These are phyloP conservation scores for Gymnopus androsaceus DNA, from an alignment of 1,284 basidiomycete genomes.

Conservation along the genomic window DNA sequence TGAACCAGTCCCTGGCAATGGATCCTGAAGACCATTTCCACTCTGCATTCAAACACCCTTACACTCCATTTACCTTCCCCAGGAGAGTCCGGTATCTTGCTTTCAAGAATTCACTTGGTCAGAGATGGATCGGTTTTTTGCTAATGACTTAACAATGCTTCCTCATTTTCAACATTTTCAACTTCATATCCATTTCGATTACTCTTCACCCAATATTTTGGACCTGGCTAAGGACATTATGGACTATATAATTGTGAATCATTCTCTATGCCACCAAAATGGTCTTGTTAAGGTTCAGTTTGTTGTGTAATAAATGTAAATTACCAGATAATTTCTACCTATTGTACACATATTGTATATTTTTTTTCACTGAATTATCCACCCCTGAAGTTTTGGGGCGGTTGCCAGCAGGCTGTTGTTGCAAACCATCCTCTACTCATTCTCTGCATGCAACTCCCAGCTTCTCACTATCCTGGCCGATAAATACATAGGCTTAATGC, in stretches of 20 bases:
- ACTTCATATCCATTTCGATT: background rate
- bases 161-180: background rate
- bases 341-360: too few relatives aligned
- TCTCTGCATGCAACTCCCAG: background rate
- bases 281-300: background rate
- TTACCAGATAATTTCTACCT: too few relatives aligned
- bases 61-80: slow-evolving; percentile 8
- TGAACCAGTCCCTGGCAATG: slow-evolving; percentile 15
- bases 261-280: background rate
- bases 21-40: slow-evolving; percentile 15
- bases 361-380: too few relatives aligned
- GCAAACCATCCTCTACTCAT: background rate
- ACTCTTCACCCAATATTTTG: background rate
- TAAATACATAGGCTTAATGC: slow-evolving; percentile 87
- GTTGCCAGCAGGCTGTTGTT: too few relatives aligned
- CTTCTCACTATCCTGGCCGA: slow-evolving; percentile 48
- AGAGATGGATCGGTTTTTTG: slow-evolving; percentile 12
- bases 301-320: too few relatives aligned
- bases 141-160: background rate
- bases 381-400: too few relatives aligned
- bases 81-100: background rate
- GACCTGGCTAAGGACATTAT: background rate
- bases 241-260: too few relatives aligned
- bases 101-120: slow-evolving; percentile 13
- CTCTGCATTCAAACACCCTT: background rate